Base-by-base conservation (phyloP, 1,139 yeast species). In the Nadsonia starkeyi-henricii region DNA sequence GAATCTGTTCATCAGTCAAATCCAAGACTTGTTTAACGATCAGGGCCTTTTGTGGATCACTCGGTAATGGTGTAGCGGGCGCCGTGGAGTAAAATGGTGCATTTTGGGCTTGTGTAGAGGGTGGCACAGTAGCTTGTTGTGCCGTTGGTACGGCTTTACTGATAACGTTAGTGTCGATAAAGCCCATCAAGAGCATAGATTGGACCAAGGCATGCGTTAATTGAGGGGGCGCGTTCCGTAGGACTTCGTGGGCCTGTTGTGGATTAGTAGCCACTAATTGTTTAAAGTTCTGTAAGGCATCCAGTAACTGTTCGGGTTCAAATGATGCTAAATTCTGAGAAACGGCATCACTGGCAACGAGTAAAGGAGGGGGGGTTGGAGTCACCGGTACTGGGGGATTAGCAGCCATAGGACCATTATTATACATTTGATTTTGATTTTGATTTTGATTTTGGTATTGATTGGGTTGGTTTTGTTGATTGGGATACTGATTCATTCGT, bases 151-250 rank as follows among this genome's bases (percentile, higher is more conserved):
- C 61, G 3, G 70, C 65, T 26, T 57, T 57, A 17, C 66, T 74
- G 5, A 83, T 72, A 19, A 76, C 73, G 13, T 74, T 77, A n/a
- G 77, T 75, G 47, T 72, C 75, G 9, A 79, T 72, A 8, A 77
- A 63, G 36, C 79, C 80, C 58, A 79, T 68, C 49, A 82, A 66
- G 51, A 88, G 65, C 50, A 85, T 67, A 1, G 83, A 73, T 59
- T 89, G 96, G 4, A 89, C 85, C 37, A 88, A 68, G 0, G 95
- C 93, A 60, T 82, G 86, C 1, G 85, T 70, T 48, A 89, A 67
- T n/a, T 33, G 39, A 57, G 85, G 95, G 0, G 95, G 94, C 54
- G 82, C 81, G 52, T 79, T 77, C 42, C 74, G 75, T 30, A 89
- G 69, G 44, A 88, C 66, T 28, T 74, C 74, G 48, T 74, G 75